Percentiles rank a stretch among this genome's conserved stretches.
Evolutionary conservation across 2,329 filamentous ascomycete genomes (phyloP).

Genomic region (Cladosporium sp.): DNA sequence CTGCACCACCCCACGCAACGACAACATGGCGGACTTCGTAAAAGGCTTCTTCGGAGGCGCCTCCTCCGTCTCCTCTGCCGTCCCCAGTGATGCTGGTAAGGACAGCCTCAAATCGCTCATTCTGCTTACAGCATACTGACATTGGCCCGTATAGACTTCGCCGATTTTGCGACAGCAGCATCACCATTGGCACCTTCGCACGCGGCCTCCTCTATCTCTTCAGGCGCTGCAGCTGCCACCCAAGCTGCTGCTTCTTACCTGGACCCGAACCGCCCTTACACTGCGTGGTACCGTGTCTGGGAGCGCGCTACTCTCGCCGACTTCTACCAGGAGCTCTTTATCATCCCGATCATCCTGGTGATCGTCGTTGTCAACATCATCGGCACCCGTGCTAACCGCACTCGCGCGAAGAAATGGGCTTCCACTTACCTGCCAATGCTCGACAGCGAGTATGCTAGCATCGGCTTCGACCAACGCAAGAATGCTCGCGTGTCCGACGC

Average conservation of each 20-base stretch:
- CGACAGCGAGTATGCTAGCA: slow-evolving; percentile 76
- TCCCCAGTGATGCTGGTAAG: slow-evolving; percentile 62
- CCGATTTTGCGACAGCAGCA: slow-evolving; percentile 81
- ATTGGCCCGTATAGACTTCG: slow-evolving; percentile 64
- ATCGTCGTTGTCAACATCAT: slow-evolving; percentile 76
- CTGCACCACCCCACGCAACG: background rate
- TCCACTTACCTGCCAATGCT: slow-evolving; percentile 68
- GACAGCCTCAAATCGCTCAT: slow-evolving; percentile 20
- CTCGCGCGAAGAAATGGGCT: slow-evolving; percentile 77
- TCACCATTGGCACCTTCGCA: slow-evolving; percentile 56
- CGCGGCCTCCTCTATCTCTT: slow-evolving; percentile 52
- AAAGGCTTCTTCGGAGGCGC: slow-evolving; percentile 67
- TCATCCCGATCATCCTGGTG: slow-evolving; percentile 69
- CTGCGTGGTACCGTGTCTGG: slow-evolving; percentile 95
- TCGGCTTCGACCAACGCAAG: slow-evolving; percentile 65
- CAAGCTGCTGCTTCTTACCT: slow-evolving; percentile 31
- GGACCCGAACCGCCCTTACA: slow-evolving; percentile 62
- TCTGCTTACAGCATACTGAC: slow-evolving; percentile 9
- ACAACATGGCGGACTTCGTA: slow-evolving; percentile 47
- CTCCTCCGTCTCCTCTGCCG: slow-evolving; percentile 50
- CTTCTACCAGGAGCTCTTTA: slow-evolving; percentile 81
- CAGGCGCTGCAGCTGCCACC: slow-evolving; percentile 40
- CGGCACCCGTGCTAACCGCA: slow-evolving; percentile 74
- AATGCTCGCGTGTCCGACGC: slow-evolving; percentile 36
- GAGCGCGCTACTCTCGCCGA: slow-evolving; percentile 80